These are phyloP conservation scores for Ophiostoma triangulosporum DNA, from an alignment of 2,329 filamentous ascomycete genomes.

Conservation along the genomic window DNA sequence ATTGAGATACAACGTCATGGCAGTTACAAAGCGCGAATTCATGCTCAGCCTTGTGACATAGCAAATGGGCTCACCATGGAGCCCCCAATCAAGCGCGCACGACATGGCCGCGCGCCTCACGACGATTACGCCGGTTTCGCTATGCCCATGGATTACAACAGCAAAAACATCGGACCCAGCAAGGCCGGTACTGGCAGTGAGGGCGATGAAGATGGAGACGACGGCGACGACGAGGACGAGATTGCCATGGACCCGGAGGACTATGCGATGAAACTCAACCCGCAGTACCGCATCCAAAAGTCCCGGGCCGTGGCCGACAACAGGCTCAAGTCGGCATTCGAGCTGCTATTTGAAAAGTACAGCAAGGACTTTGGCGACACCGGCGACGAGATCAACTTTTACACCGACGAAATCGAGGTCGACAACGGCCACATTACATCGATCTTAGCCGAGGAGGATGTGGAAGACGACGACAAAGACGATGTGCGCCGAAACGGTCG, in stretches of 20 bases:
- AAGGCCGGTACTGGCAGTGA: neutral
- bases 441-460: constrained; percentile 21
- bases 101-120: constrained; percentile 7
- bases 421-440: constrained; percentile 72
- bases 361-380: constrained; percentile 67
- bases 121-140: neutral
- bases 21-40: neutral
- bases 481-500: constrained; percentile 13
- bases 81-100: constrained; percentile 11
- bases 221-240: constrained; percentile 31
- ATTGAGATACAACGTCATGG: neutral
- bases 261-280: constrained; percentile 34
- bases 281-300: constrained; percentile 43
- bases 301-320: constrained; percentile 53
- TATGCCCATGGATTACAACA: neutral
- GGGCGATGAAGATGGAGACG: neutral
- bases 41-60: neutral
- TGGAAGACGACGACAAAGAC: constrained; percentile 16
- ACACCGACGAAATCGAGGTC: constrained; percentile 69
- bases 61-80: constrained; percentile 11
- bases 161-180: neutral
- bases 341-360: constrained; percentile 83
- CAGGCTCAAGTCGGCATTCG: constrained; percentile 70
- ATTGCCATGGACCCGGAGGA: constrained; percentile 34
- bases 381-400: constrained; percentile 80